Evolutionary conservation across 192 early-diverging fungal species (phyloP), one percentile per base, ranked within the genome.

Genomic region (Entomortierella lignicola): DNA sequence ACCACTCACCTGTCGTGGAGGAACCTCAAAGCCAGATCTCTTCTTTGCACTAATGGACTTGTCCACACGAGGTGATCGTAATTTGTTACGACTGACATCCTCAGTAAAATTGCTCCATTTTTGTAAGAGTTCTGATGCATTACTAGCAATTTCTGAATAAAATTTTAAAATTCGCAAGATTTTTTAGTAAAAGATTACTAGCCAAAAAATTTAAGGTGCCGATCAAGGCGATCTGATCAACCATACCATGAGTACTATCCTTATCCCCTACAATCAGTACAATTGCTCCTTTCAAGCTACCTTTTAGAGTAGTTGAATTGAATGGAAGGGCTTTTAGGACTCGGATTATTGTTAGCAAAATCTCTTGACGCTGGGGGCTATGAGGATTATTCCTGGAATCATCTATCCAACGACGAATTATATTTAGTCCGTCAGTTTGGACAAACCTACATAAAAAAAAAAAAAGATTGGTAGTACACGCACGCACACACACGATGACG

Each of bases 281-380:
- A 27, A 72, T 55, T 17, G 29, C 41, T 60, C 32, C 52, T 41
- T 61, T 51, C 4, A 72, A 29, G n/a, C 42, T 55, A 12, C 47
- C 55, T 20, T 21, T 48, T 17, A 72, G 55, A 18, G 20, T 62
- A 11, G 32, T 25, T 2, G 53, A 4, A 25, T 53, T 31, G 41
- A 72, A 57, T 17, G 70, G 70, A 1, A 72, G 60, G 3, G 44
- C 21, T 34, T 51, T 72, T 20, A 77, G 42, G 8, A 52, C 39
- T 13, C 41, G 50, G 8, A 77, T 55, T 4, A 54, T 29, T 29
- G 54, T 63, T 4, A 50, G n/a, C 52, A 55, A 20, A 20, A 55
- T 20, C 37, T 56, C 60, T 54, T 54, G 54, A 18, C 13, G 42
- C 25, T 66, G 13, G 7, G 23, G 37, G 18, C 12, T 34, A n/a